Conservation (phyloP, 2,329 filamentous ascomycete species). For the Nemania diffusa region DNA sequence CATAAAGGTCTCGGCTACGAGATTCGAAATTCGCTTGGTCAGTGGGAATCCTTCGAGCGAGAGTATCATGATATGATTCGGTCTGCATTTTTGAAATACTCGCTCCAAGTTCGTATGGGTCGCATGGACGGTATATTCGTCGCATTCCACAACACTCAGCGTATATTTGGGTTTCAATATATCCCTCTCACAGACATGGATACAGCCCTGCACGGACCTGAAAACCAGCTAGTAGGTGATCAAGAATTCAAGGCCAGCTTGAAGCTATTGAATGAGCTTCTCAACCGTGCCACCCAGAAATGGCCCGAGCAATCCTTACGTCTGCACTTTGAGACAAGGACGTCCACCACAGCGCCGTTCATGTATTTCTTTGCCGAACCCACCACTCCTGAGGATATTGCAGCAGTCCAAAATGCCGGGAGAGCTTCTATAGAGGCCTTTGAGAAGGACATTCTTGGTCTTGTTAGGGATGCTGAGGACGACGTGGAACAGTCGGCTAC, state of each 20-base stretch:
- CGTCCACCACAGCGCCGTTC: constrained; percentile 62
- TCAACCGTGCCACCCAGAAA: constrained; percentile 77
- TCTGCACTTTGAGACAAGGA: constrained; percentile 82
- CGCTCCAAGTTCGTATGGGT: constrained; percentile 94
- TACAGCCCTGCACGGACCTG: constrained; percentile 82
- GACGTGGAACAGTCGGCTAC: constrained; percentile 36
- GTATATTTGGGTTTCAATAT: constrained; percentile 98
- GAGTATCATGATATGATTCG: constrained; percentile 98
- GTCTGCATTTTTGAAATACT: constrained; percentile 95
- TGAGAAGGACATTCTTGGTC: constrained; percentile 69
- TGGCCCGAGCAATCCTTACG: constrained; percentile 83
- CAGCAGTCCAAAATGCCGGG: constrained; percentile 75
- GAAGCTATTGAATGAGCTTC: constrained; percentile 78
- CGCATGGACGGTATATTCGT: constrained; percentile 99
- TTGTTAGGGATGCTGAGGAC: constrained; percentile 50
- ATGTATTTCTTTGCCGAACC: constrained; percentile 95
- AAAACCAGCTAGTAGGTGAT: constrained; percentile 74
- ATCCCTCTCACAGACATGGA: constrained; percentile 90
- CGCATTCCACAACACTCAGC: constrained; percentile 92
- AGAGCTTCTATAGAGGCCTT: constrained; percentile 74
- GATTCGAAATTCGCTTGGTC: constrained; percentile 78
- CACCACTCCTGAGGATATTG: constrained; percentile 76
- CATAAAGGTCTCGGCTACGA: constrained; percentile 86
- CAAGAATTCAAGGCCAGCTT: constrained; percentile 87
- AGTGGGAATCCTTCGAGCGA: constrained; percentile 91